Base-by-base conservation (phyloP, 2,329 filamentous ascomycete genomes). In the Thielaviopsis ethacetica region DNA sequence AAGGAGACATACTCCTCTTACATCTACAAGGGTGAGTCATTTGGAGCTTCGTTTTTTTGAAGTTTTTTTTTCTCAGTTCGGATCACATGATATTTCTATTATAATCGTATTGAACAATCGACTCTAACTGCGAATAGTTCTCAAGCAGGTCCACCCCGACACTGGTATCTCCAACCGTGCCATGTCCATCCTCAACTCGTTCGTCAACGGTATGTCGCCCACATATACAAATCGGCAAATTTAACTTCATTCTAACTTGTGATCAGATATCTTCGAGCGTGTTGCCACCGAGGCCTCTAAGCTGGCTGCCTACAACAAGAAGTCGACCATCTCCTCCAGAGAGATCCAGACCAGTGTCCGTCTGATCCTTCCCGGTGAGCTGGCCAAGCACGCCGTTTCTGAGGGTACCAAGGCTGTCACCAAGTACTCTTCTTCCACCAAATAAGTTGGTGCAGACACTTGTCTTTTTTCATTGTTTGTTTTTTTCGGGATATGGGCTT, bases 1-100 rank as follows among this genome's bases (percentile, higher is more conserved):
- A 97, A 97, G 87, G 93, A 98, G 83, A 98, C 93, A n/a, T 98
- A 98, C 82, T 94, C 88, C 67, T 94, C 89, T 59, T 98, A 98
- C 84, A 98, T 98, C 78, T 98, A 97, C 88, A 98, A 97, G 82
- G 93, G 91, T 96, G 72, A 74, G 82, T 71, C 47, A 21, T 21
- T 34, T 10, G 10, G 27, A 9, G 67, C 64, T 34, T 34, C 30
- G 10, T 9, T 10, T 34, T 34, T 12, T 34, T 34, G 4, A 34
- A 34, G 5, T 34, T 34, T 34, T 34, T 34, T 34, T 34, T 34
- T 34, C 10, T 9, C n/a, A n/a, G 59, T 57, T 59, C 61, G 12
- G 12, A 12, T 51, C 19, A 19, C n/a, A n/a, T 26, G 24, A 26
- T 26, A 26, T 6, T 26, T 26, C 34, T 24, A 10, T 60, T 54